A percentile compares a stretch with the other conserved stretches of the same genome.
These are phyloP conservation scores for Vicia sativa DNA, from an alignment of 306 rosid species.

Conservation along the genomic window DNA sequence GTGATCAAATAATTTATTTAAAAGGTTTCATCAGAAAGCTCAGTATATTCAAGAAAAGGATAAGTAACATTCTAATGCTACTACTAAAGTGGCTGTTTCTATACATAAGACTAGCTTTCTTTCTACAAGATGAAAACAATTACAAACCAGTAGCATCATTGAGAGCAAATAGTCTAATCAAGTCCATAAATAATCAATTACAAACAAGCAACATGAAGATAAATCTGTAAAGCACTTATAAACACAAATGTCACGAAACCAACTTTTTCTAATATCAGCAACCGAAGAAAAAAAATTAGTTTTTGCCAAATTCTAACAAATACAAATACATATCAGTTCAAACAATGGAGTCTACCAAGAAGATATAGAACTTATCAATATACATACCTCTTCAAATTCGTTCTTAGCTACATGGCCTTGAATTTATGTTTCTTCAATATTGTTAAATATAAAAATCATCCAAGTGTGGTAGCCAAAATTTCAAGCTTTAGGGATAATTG, in stretches of 20 bases:
- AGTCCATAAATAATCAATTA: constrained; percentile 9
- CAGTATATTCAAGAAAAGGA: constrained; percentile 8
- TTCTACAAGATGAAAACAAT: constrained; percentile 19
- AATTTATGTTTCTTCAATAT: constrained; percentile 13
- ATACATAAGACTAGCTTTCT: background rate
- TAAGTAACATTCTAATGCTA: constrained; percentile 29
- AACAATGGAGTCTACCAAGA: constrained; percentile 20
- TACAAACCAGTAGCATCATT: constrained; percentile 2
- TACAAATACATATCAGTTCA: background rate
- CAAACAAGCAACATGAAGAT: constrained; percentile 18
- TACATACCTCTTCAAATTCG: background rate
- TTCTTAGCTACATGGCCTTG: constrained; percentile 6
- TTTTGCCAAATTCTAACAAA: background rate
- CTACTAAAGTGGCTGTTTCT: background rate
- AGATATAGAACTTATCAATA: background rate
- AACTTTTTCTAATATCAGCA: constrained; percentile 4
- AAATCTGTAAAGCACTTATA: constrained; percentile 4
- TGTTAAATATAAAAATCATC: background rate
- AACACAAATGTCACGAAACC: constrained; percentile 9
- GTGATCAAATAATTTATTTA: constrained; percentile 26
- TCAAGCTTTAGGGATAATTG: background rate
- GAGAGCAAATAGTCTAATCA: constrained; percentile 9
- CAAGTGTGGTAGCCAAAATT: background rate
- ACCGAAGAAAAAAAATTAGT: background rate
- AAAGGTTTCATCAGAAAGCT: constrained; percentile 26